A percentile compares a stretch with the other conserved stretches of the same genome.
Conservation (phyloP, 177 flowering plant genomes). For the Vitis hybrid region DNA sequence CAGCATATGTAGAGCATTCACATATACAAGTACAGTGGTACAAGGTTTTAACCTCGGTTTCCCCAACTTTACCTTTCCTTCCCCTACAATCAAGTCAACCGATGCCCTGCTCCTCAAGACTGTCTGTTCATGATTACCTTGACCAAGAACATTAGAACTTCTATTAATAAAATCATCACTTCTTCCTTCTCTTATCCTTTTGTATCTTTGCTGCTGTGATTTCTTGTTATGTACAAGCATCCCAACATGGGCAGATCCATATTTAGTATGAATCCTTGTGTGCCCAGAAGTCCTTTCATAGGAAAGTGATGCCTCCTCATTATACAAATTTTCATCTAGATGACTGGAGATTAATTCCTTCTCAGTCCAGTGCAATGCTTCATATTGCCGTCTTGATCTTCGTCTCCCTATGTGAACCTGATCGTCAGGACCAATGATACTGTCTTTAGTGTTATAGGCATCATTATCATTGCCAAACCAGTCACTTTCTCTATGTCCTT, state of each 20-base stretch:
- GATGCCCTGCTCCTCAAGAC: constrained; percentile 43
- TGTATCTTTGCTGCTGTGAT: constrained; percentile 15
- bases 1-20: constrained; percentile 21
- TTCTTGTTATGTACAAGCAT: constrained; percentile 20
- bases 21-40: constrained; percentile 35
- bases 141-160: constrained; percentile 19
- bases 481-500: constrained; percentile 15
- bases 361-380: constrained; percentile 17
- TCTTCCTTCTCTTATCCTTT: constrained; percentile 19
- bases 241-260: constrained; percentile 20
- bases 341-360: constrained; percentile 22
- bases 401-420: constrained; percentile 14
- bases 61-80: constrained; percentile 70
- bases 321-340: constrained; percentile 19
- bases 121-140: constrained; percentile 27
- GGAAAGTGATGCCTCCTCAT: constrained; percentile 23
- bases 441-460: constrained; percentile 12
- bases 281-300: constrained; percentile 25
- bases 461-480: constrained; percentile 15
- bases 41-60: constrained; percentile 34
- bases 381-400: constrained; percentile 19
- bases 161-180: constrained; percentile 13
- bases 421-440: constrained; percentile 17
- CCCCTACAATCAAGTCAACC: constrained; percentile 45
- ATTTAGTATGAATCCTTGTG: constrained; percentile 20